phyloP scores from a whole-genome alignment of 768 basidiomycete genomes.

The Zangia roseola region DNA sequence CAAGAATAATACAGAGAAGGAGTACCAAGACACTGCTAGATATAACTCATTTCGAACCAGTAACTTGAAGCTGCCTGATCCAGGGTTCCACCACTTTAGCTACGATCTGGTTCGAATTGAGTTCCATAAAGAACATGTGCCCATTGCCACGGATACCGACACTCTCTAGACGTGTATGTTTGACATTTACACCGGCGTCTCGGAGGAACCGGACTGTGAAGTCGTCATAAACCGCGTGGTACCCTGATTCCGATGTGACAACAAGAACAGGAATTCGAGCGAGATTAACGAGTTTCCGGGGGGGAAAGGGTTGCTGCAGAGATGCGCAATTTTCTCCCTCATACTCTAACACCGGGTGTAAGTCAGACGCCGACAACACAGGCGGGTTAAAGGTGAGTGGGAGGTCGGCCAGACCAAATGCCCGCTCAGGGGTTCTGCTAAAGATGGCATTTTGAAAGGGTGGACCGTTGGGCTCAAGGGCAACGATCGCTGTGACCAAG shows the following conservation, averaged over 20 bases:
- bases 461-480: conserved; percentile 51
- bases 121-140: conserved; percentile 59
- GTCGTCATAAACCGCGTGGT: conserved; percentile 48
- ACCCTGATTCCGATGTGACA: conserved; percentile 50
- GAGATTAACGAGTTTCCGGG: conserved; percentile 43
- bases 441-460: conserved; percentile 44
- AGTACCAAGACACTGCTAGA: too few species aligned
- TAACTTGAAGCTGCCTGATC: conserved; percentile 27
- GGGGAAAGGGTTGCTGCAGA: conserved; percentile 42
- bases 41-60: background rate
- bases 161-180: conserved; percentile 39
- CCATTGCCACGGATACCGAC: conserved; percentile 52
- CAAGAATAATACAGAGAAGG: too few species aligned
- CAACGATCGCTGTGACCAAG: conserved; percentile 45
- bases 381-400: conserved; percentile 46
- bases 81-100: conserved; percentile 40
- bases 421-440: conserved; percentile 37
- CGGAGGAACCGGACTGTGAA: conserved; percentile 43
- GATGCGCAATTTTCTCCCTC: conserved; percentile 35
- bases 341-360: conserved; percentile 29
- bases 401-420: conserved; percentile 48
- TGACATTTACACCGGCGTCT: conserved; percentile 45
- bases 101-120: conserved; percentile 44
- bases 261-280: conserved; percentile 44
- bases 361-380: conserved; percentile 37